Base-by-base conservation (phyloP, 345 rosid genomes). In the Angophora floribunda region DNA sequence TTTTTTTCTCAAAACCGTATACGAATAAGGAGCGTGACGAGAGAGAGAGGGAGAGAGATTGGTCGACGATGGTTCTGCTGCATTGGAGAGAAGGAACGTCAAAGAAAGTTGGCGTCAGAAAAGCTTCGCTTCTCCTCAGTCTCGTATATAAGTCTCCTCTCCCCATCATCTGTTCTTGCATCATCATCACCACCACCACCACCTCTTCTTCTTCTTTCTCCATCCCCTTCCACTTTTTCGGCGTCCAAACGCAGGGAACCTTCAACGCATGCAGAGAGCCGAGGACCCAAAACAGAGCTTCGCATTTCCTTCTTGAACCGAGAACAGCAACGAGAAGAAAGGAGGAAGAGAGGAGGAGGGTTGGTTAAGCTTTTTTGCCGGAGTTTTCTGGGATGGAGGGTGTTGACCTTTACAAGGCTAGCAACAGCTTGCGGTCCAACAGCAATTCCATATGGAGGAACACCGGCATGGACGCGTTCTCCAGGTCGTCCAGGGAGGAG, bases 401-500 rank as follows among this genome's bases (percentile, higher is more conserved):
- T 9, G 80, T 88, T 51, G 91, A 92, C 85, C 88, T 92, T 10
- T 93, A 88, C 78, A 89, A 85, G 91, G 95, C 93, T 19, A 90
- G 93, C 61, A 89, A 67, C 61, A 93, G 93, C 90, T 70, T 93
- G 53, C 87, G 91, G 36, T 15, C 80, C 9, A 89, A 87, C 26
- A 88, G 88, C 50, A 52, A 89, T 47, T 89, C 92, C 3, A 51
- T 89, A 53, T 94, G 91, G 93, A 92, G 93, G 88, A 91, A 88
- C 89, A 90, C 75, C 36, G 89, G 91, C 17, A 53, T 28, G 17
- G 96, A 94, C 22, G 92, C 87, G 6, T 95, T 95, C 87, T 95
- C 98, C 17, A 90, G 87, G 59, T 95, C 99, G 9, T 91, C 94
- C 4, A 55, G 95, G 70, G 95, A 93, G 8, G 98, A 93, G 88